Percentiles rank a stretch among this genome's conserved stretches.
Evolutionary conservation across 768 basidiomycete genomes (phyloP).

Genomic region (Leccinum broughii): DNA sequence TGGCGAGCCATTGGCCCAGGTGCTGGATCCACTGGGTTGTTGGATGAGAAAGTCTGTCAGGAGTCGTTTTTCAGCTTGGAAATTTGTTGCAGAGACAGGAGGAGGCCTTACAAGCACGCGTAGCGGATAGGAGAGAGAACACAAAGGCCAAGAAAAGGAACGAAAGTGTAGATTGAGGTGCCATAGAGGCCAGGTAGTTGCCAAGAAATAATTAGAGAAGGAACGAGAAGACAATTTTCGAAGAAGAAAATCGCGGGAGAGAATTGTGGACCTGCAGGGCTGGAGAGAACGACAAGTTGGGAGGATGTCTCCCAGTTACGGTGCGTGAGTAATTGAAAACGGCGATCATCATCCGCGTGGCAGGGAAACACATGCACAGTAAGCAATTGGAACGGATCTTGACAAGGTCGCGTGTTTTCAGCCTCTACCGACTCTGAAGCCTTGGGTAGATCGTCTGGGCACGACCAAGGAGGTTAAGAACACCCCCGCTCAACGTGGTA

Average conservation of each 20-base stretch:
- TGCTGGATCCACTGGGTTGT: constrained; percentile 22
- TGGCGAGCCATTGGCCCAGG: constrained; percentile 32
- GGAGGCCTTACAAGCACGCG: constrained; percentile 20
- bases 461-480: background rate
- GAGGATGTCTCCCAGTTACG: background rate
- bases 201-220: background rate
- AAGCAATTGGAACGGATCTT: background rate
- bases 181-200: constrained; percentile 10
- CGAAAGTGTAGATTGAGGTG: background rate
- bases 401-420: background rate
- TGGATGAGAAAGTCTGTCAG: constrained; percentile 29
- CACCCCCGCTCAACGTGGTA: background rate
- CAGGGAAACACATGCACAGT: background rate
- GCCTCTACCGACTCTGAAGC: background rate
- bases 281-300: no score
- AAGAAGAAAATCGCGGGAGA: background rate
- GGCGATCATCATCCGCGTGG: constrained; percentile 12
- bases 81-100: background rate
- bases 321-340: background rate
- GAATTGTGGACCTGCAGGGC: background rate
- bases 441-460: no score
- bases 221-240: background rate
- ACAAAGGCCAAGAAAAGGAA: constrained; percentile 10
- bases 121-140: constrained; percentile 19
- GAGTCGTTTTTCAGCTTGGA: background rate